A percentile compares a stretch with the other conserved stretches of the same genome.
These are phyloP conservation scores for Cyclotella atomus DNA, from an alignment of 108 stramenopile species.

Conservation along the genomic window DNA sequence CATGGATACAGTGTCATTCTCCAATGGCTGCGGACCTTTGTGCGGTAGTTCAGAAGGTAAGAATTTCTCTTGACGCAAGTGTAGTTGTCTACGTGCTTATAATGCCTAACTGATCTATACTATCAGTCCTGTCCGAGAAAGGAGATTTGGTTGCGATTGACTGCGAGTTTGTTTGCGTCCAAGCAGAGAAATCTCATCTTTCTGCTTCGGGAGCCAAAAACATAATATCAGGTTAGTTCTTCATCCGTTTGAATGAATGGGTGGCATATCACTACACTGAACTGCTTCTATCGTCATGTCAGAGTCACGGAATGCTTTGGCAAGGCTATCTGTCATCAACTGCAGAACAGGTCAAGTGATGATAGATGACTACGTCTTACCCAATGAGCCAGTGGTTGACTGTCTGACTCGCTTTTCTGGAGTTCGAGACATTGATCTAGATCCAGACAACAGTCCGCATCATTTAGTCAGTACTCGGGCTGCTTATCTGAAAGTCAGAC, in stretches of 20 bases:
- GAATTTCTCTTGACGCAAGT: not conserved
- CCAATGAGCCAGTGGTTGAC: slow-evolving; percentile 92
- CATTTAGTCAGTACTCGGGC: slow-evolving; percentile 82
- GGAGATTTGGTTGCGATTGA: slow-evolving; percentile 88
- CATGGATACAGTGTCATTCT: slow-evolving; percentile 70
- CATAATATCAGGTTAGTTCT: too few relatives aligned
- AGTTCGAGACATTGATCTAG: slow-evolving; percentile 84
- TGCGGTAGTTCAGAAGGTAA: slow-evolving; percentile 16
- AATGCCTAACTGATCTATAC: not conserved
- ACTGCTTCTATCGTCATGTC: too few relatives aligned
- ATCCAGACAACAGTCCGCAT: slow-evolving; percentile 82
- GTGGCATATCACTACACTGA: too few relatives aligned
- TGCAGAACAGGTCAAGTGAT: slow-evolving; percentile 66
- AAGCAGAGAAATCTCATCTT: slow-evolving; percentile 80
- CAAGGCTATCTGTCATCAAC: slow-evolving; percentile 88
- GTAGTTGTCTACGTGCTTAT: not conserved
- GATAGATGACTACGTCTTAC: slow-evolving; percentile 93
- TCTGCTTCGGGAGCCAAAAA: slow-evolving; percentile 81
- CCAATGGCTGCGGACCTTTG: slow-evolving; percentile 33
- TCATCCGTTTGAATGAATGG: too few relatives aligned
- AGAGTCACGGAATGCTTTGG: slow-evolving; percentile 85
- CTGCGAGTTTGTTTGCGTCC: slow-evolving; percentile 89
- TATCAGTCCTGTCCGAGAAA: slow-evolving; percentile 48
- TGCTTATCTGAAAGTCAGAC: slow-evolving; percentile 93
- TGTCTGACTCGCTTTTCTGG: slow-evolving; percentile 96